Conservation (phyloP, 495 filamentous ascomycete species). For the Penicillium lagena region DNA sequence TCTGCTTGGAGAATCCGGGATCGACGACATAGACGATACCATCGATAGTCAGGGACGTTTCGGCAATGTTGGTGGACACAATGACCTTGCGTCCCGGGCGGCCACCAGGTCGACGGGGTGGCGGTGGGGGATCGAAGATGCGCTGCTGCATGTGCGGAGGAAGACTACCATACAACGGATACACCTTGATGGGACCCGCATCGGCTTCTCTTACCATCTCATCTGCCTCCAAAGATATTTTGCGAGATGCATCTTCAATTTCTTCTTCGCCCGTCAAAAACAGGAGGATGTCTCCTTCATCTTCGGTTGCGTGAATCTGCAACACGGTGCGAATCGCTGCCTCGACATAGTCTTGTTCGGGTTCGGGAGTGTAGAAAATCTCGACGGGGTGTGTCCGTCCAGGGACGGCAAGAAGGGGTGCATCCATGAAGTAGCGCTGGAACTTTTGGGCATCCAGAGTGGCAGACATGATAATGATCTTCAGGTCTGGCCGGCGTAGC, state of each 20-base stretch:
- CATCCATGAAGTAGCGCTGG: constrained; percentile 94
- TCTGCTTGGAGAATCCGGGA: constrained; percentile 98
- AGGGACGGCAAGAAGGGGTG: constrained; percentile 88
- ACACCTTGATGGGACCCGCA: constrained; percentile 82
- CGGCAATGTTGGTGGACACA: constrained; percentile 95
- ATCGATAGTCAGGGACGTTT: constrained; percentile 96
- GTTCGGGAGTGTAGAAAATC: constrained; percentile 96
- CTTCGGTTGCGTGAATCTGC: constrained; percentile 90
- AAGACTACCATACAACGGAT: constrained; percentile 90
- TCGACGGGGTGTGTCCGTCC: constrained; percentile 95
- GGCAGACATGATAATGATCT: constrained; percentile 98
- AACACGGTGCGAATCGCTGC: constrained; percentile 89
- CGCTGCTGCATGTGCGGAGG: constrained; percentile 88
- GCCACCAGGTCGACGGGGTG: constrained; percentile 63
- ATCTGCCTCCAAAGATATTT: constrained; percentile 83
- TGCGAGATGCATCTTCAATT: constrained; percentile 92
- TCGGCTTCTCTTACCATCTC: constrained; percentile 87
- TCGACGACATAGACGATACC: constrained; percentile 99
- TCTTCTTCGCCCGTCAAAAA: constrained; percentile 99
- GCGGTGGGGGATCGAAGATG: constrained; percentile 88
- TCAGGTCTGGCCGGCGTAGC: constrained; percentile 71
- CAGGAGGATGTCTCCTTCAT: constrained; percentile 88
- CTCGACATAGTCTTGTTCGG: constrained; percentile 95
- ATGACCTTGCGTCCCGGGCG: constrained; percentile 91
- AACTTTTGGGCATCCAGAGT: constrained; percentile 97